Percentiles rank a stretch among this genome's conserved stretches.
phyloP scores from a whole-genome alignment of 2,329 filamentous ascomycete species.

The Exophiala sp. region DNA sequence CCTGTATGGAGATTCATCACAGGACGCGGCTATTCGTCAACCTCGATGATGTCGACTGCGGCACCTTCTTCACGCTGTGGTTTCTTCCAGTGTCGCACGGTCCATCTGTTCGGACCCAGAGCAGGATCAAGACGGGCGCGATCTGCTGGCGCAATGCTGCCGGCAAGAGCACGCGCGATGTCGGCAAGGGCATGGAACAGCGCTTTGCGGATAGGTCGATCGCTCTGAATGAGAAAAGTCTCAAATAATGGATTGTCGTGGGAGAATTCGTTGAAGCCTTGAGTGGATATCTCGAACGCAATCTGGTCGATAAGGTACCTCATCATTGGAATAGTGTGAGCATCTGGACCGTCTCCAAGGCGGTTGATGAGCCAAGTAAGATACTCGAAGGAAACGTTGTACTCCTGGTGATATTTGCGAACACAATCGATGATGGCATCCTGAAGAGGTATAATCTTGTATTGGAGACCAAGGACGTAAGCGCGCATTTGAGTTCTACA shows the following conservation, averaged over 20 bases:
- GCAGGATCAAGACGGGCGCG: slow-evolving; percentile 15
- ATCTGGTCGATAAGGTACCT: slow-evolving; percentile 26
- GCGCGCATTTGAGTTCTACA: slow-evolving; percentile 14
- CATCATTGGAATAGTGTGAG: slow-evolving; percentile 11
- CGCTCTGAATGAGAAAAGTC: slow-evolving; percentile 6
- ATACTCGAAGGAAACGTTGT: slow-evolving; percentile 21
- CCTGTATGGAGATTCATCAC: neutral
- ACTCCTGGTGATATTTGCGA: slow-evolving; percentile 15
- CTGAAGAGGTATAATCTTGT: slow-evolving; percentile 21
- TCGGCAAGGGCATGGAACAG: slow-evolving; percentile 17
- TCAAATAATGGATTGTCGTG: slow-evolving; percentile 14
- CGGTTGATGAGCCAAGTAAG: slow-evolving; percentile 22
- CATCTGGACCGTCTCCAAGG: slow-evolving; percentile 6
- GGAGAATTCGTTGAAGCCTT: slow-evolving; percentile 16
- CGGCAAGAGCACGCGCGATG: slow-evolving; percentile 6
- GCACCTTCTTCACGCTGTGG: neutral
- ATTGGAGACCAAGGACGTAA: slow-evolving; percentile 24
- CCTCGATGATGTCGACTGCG: slow-evolving; percentile 5
- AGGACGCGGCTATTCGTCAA: slow-evolving; percentile 1
- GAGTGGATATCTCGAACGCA: slow-evolving; percentile 22
- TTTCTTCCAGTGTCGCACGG: slow-evolving; percentile 1
- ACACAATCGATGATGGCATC: slow-evolving; percentile 25
- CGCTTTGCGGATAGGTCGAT: slow-evolving; percentile 9
- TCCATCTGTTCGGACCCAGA: slow-evolving; percentile 13
- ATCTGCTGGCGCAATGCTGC: neutral